phyloP scores from a whole-genome alignment of 2,329 filamentous ascomycete genomes.

The Aspergillus ruber region DNA sequence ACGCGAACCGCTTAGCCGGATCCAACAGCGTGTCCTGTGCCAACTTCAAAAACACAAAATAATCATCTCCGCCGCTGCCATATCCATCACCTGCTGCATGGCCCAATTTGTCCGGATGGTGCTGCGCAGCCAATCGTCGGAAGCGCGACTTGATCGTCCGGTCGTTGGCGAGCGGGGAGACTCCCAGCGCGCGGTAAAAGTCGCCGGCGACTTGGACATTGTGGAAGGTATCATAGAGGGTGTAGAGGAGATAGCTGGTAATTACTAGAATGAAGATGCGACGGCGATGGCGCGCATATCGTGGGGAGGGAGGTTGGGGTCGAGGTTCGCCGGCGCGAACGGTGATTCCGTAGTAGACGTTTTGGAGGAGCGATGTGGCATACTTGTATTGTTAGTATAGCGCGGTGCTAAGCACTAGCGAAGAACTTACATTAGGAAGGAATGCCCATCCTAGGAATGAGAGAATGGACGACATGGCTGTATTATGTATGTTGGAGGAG shows the following conservation, averaged over 20 bases:
- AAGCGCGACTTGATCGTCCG: slow-evolving; percentile 77
- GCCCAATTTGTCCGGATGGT: slow-evolving; percentile 77
- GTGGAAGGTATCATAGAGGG: slow-evolving; percentile 85
- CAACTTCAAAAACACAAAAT: slow-evolving; percentile 77
- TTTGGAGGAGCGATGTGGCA: slow-evolving; percentile 69
- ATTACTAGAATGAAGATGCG: slow-evolving; percentile 80
- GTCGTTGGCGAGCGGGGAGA: slow-evolving; percentile 63
- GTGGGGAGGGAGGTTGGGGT: slow-evolving; percentile 60
- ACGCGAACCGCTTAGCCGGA: slow-evolving; percentile 71
- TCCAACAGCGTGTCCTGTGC: slow-evolving; percentile 78
- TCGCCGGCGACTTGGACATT: slow-evolving; percentile 64
- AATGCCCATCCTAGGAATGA: slow-evolving; percentile 57
- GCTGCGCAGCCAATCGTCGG: slow-evolving; percentile 61
- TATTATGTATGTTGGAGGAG: not conserved
- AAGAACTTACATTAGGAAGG: slow-evolving; percentile 50
- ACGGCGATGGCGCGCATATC: slow-evolving; percentile 67
- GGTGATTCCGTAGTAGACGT: slow-evolving; percentile 76
- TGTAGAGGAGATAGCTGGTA: slow-evolving; percentile 77
- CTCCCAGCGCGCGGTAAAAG: slow-evolving; percentile 72
- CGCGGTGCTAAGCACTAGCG: slow-evolving; percentile 2
- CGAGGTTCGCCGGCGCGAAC: slow-evolving; percentile 84
- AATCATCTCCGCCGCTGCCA: slow-evolving; percentile 33
- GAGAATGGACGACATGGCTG: slow-evolving; percentile 40
- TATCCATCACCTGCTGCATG: slow-evolving; percentile 22
- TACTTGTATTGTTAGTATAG: slow-evolving; percentile 47